A percentile compares a stretch with the other conserved stretches of the same genome.
These are phyloP conservation scores for Exophiala viscosa DNA, from an alignment of 2,329 filamentous ascomycete species.

Conservation along the genomic window DNA sequence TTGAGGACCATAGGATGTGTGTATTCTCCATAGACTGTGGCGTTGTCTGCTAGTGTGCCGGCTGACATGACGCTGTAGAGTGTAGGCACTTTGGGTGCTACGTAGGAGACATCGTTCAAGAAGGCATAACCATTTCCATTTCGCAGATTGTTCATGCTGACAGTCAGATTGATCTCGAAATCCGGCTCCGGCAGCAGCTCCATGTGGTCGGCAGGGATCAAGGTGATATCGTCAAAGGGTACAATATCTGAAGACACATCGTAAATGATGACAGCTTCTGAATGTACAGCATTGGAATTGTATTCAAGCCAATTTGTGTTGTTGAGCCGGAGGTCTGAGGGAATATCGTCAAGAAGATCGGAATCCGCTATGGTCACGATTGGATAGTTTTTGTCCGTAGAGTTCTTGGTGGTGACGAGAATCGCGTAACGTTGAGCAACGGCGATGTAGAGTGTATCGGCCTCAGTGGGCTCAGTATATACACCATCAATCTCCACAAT, in stretches of 20 bases:
- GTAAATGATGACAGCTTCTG: conserved; percentile 49
- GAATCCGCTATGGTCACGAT: conserved; percentile 69
- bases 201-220: conserved; percentile 65
- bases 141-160: conserved; percentile 64
- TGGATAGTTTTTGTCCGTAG: conserved; percentile 61
- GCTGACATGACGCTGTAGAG: conserved; percentile 30
- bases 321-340: conserved; percentile 61
- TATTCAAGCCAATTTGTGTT: conserved; percentile 57
- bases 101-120: conserved; percentile 31
- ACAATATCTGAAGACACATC: conserved; percentile 52
- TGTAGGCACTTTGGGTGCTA: conserved; percentile 27
- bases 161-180: conserved; percentile 59
- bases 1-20: conserved; percentile 50
- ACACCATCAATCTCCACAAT: conserved; percentile 72
- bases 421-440: conserved; percentile 62
- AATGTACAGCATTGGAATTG: conserved; percentile 45
- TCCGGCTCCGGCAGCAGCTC: conserved; percentile 59
- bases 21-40: conserved; percentile 61
- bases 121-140: conserved; percentile 49
- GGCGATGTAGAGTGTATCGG: conserved; percentile 62
- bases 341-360: conserved; percentile 66
- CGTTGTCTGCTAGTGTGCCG: conserved; percentile 47
- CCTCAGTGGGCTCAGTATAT: conserved; percentile 59
- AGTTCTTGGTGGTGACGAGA: conserved; percentile 59
- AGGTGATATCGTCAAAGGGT: conserved; percentile 67